Evolutionary conservation across 352 stramenopile species (phyloP), one percentile per base, ranked within the genome.

Genomic region (Stramenopiles sp.): DNA sequence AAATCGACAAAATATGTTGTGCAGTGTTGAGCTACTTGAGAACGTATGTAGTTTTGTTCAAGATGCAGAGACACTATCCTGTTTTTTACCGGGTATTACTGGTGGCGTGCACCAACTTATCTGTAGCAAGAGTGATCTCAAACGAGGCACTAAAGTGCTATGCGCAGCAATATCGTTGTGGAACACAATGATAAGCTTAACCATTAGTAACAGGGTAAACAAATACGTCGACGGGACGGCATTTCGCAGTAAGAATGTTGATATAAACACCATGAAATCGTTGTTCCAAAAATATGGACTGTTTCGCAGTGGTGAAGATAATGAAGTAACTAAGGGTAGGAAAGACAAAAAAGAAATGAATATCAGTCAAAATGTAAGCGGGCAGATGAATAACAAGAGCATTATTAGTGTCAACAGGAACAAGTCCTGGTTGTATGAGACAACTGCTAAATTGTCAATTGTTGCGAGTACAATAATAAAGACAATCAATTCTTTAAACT

Each of bases 81-180:
- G 71, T 33, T 78, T 78, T 14, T 33, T 78, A 14, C 71, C 71
- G 4, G 71, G 71, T 4, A 78, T 78, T 33, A 78, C 30, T 33
- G 31, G 30, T 78, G 71, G 71, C 8, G 71, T 78, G 8, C 31
- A 33, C 22, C 4, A 78, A 33, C 30, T 78, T 78, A 33, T 78
- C 4, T 78, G 71, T 33, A 14, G 39, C 14, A 55, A 55, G 14
- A 33, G 71, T 8, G 71, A 78, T 78, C 14, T 78, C 4, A 78
- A 78, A 33, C 71, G 71, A 14, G 71, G 71, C 8, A 31, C 4
- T 33, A 33, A 31, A 14, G 30, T 78, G 4, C 22, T 33, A 33
- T 14, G 71, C 22, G 30, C 31, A 78, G 71, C 71, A 31, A 31
- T 78, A 14, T 31, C 30, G 8, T 31, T 78, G 8, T 78, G 71